Evolutionary conservation across 2,329 filamentous ascomycete species (phyloP).

Genomic region (Hypoxylon sp.): DNA sequence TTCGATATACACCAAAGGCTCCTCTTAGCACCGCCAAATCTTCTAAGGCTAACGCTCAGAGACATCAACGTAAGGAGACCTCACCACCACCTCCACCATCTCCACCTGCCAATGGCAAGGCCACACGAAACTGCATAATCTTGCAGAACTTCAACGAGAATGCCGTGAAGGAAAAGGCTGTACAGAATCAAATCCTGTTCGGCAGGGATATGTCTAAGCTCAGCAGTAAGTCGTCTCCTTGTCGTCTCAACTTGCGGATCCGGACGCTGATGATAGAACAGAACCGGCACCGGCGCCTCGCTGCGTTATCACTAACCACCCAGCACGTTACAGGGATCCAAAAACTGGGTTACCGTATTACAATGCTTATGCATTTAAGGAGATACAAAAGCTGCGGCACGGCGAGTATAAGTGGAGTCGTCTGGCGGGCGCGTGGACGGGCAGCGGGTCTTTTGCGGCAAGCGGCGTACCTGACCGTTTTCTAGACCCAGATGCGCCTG

Average conservation of each 20-base stretch:
- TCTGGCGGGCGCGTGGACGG: constrained; percentile 87
- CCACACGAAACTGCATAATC: constrained; percentile 72
- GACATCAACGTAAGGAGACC: constrained; percentile 48
- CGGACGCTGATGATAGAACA: constrained; percentile 51
- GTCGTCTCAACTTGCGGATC: not conserved
- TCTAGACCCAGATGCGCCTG: constrained; percentile 58
- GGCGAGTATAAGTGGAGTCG: constrained; percentile 88
- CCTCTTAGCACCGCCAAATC: constrained; percentile 44
- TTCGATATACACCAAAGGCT: constrained; percentile 43
- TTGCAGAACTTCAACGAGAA: constrained; percentile 73
- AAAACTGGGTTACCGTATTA: constrained; percentile 86
- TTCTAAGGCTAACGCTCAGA: constrained; percentile 47
- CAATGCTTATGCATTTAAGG: constrained; percentile 83
- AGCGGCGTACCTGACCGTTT: constrained; percentile 87
- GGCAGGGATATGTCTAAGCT: constrained; percentile 72
- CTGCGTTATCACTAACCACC: constrained; percentile 87
- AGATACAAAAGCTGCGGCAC: constrained; percentile 80
- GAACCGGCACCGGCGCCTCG: constrained; percentile 68
- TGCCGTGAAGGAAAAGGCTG: constrained; percentile 68
- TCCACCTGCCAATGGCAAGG: constrained; percentile 62
- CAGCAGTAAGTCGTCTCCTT: constrained; percentile 61
- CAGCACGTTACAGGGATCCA: constrained; percentile 88
- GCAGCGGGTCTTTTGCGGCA: constrained; percentile 74
- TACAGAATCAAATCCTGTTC: constrained; percentile 73
- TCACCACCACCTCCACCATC: constrained; percentile 53